Evolutionary conservation across 768 basidiomycete genomes (phyloP), one percentile per base, ranked within the genome.

Genomic region (Hygrocybe punicea): DNA sequence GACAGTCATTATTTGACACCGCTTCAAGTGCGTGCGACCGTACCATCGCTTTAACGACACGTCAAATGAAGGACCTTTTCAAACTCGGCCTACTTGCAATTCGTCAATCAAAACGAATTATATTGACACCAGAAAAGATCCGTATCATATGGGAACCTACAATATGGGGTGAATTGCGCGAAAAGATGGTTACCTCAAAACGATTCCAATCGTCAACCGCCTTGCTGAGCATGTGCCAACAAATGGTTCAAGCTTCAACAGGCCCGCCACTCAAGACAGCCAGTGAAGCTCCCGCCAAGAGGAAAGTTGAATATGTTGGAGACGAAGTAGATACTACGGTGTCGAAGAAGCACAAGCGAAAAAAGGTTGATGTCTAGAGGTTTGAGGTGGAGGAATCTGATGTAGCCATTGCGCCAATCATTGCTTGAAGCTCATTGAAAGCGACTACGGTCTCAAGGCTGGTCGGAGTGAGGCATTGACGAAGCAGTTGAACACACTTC

Each of bases 11-110:
- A 50, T 73, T 83, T 33, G 75, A 76, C 17, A 66, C 81, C 46
- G 69, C 84, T 29, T 71, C 74, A 1, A 69, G 71, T 13, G 80
- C 85, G 6, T 81, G 83, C 60, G 73, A 77, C 4, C 77, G 81
- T 24, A 71, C 76, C 23, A 60, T 66, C 39, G 63, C 73, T 9
- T 68, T 86, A 42, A 84, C 82, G 14, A 76, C 86, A 1, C 68
- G 82, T 1, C 89, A 92, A 60, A 65, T 88, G 64, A 96, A 92
- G 71, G 87, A 89, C n/a, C 67, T 93, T 17, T 69, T 93, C 56
- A 94, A 91, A 70, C 71, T 89, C 51, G 85, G 77, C 0, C 72
- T 91, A 24, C 65, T 78, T 17, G 82, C 82, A 49, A 75, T 85
- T n/a, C 84, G 91, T 53, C 84, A 85, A 58, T 83, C 85, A 57